Evolutionary conservation across 345 rosid genomes (phyloP).

Genomic region (Passiflora organensis): DNA sequence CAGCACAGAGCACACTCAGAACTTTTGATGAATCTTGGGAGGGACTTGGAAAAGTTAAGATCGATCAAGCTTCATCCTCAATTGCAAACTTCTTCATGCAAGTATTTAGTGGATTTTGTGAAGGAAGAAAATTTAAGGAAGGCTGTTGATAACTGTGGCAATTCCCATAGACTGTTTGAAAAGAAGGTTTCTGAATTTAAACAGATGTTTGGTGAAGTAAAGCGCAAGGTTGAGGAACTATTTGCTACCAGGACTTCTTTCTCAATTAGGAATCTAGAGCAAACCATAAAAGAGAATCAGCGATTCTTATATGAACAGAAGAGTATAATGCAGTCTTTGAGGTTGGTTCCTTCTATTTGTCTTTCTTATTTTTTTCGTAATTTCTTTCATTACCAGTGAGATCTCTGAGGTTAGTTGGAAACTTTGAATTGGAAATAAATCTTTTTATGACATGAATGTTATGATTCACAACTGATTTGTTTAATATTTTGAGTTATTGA

Average conservation of each 20-base stretch:
- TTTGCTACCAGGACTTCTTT: conserved; percentile 46
- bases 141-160: conserved; percentile 59
- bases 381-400: neutral
- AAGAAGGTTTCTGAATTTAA: conserved; percentile 75
- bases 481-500: no score
- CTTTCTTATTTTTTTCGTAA: neutral
- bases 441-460: no score
- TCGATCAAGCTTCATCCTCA: conserved; percentile 67
- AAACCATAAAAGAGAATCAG: conserved; percentile 57
- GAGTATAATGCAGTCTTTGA: conserved; percentile 91
- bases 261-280: conserved; percentile 53
- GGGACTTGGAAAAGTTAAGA: conserved; percentile 78
- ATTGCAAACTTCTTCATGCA: conserved; percentile 50
- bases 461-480: no score
- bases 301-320: conserved; percentile 65
- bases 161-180: conserved; percentile 84
- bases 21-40: conserved; percentile 57
- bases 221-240: conserved; percentile 68
- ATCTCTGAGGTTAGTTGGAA: neutral
- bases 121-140: conserved; percentile 80
- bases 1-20: conserved; percentile 74
- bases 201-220: conserved; percentile 72
- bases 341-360: conserved; percentile 44
- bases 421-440: no score
- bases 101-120: conserved; percentile 70